These are phyloP conservation scores for Sechiopsis laciniata DNA, from an alignment of 306 rosid species.

Conservation along the genomic window DNA sequence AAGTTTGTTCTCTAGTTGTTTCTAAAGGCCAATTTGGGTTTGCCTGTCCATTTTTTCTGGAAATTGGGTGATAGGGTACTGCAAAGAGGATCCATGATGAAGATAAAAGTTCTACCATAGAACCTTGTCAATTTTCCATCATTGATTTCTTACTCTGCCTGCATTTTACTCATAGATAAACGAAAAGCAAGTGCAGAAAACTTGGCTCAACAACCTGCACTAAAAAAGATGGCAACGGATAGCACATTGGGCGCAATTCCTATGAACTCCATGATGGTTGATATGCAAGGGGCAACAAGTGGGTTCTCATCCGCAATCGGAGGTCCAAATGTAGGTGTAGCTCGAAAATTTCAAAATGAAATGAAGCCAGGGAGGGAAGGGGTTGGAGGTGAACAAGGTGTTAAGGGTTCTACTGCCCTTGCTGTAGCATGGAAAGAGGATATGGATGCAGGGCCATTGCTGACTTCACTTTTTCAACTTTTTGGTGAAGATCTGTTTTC, in stretches of 20 bases:
- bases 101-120: neutral
- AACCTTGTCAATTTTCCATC: neutral
- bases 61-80: conserved; percentile 7
- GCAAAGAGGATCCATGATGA: neutral
- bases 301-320: conserved; percentile 50
- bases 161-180: conserved; percentile 37
- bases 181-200: conserved; percentile 69
- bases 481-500: conserved; percentile 66
- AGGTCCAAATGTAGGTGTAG: conserved; percentile 27
- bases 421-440: conserved; percentile 91
- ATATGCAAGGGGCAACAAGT: conserved; percentile 50
- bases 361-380: conserved; percentile 34
- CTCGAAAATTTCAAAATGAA: conserved; percentile 46
- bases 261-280: conserved; percentile 73
- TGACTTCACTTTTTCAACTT: conserved; percentile 50
- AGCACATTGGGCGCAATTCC: conserved; percentile 49
- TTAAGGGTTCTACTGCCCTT: conserved; percentile 46
- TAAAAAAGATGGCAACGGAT: conserved; percentile 57
- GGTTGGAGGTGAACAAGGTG: conserved; percentile 34
- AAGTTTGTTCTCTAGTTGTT: neutral
- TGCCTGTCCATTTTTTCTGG: neutral
- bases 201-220: conserved; percentile 60
- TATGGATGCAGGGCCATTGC: conserved; percentile 53
- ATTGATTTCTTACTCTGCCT: neutral
- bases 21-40: neutral